These are phyloP conservation scores for Malus hybrid DNA, from an alignment of 331 rosid genomes.

Conservation along the genomic window DNA sequence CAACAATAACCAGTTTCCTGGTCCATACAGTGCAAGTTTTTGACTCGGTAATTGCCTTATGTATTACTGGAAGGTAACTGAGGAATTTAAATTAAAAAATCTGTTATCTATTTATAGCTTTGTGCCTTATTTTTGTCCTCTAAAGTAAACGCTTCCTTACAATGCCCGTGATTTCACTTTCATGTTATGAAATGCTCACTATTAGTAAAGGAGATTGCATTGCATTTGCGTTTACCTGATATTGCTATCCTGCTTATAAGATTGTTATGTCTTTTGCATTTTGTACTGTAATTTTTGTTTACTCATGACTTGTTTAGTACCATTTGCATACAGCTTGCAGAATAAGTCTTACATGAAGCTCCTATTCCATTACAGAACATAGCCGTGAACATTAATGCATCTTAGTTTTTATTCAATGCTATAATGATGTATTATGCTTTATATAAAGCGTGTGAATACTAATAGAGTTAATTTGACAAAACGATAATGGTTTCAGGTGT, in stretches of 20 bases:
- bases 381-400: background rate
- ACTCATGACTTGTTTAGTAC: background rate
- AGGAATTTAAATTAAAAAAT: background rate
- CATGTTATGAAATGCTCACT: background rate
- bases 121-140: background rate
- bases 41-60: background rate
- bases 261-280: background rate
- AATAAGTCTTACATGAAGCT: background rate
- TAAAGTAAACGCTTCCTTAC: background rate
- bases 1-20: background rate
- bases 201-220: background rate
- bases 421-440: background rate
- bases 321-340: background rate
- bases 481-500: constrained; percentile 49
- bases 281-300: background rate
- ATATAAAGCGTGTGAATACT: background rate
- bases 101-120: background rate
- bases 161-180: background rate
- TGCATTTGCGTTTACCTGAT: background rate
- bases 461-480: background rate
- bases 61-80: background rate
- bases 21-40: background rate
- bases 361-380: background rate
- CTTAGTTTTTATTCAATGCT: background rate
- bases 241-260: background rate